Base-by-base conservation (phyloP, 331 rosid genomes). In the Spiraea crenata region DNA sequence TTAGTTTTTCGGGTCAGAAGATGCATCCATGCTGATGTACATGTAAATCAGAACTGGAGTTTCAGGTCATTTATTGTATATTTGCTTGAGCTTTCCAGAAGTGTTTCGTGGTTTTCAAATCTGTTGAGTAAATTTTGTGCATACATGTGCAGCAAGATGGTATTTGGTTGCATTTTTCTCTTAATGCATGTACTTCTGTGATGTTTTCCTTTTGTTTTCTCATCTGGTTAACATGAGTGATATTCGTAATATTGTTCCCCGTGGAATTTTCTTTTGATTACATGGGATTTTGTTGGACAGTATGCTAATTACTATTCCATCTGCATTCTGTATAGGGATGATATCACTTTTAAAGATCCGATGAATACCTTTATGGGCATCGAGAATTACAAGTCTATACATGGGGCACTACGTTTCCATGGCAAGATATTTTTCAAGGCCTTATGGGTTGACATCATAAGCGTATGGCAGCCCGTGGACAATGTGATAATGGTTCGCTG, bases 381-480 rank as follows among this genome's bases (percentile, higher is more conserved):
- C 37, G 92, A 89, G 77, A 89, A 89, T 63, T 92, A 92, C 75
- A 92, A 89, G 83, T 85, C 87, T 3, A 80, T 92, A 74, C 81
- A 87, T 75, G 85, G 92, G 90, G 92, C 88, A 55, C 82, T 92
- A 19, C 71, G 98, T 55, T 89, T 89, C 70, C 84, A 87, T 75
- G 98, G 96, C 38, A 80, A 60, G 75, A 80, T 89, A 44, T 84
- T 89, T 70, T 92, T 92, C 83, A 87, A 75, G 79, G 96, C 92
- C 57, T 77, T 92, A 70, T 92, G 95, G 95, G 75, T 89, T 16
- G 96, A 89, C 66, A 37, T 92, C 58, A 71, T 70, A 14, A 88
- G 89, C 31, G 88, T 92, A 46, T 89, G 87, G 89, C 96, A 92
- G 83, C 98, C 98, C 0, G 60, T 61, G 77, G 98, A 85, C 79